Evolutionary conservation across 805 yeast genomes (phyloP), one percentile per base, ranked within the genome.

Genomic region (Wickerhamiella galacta): DNA sequence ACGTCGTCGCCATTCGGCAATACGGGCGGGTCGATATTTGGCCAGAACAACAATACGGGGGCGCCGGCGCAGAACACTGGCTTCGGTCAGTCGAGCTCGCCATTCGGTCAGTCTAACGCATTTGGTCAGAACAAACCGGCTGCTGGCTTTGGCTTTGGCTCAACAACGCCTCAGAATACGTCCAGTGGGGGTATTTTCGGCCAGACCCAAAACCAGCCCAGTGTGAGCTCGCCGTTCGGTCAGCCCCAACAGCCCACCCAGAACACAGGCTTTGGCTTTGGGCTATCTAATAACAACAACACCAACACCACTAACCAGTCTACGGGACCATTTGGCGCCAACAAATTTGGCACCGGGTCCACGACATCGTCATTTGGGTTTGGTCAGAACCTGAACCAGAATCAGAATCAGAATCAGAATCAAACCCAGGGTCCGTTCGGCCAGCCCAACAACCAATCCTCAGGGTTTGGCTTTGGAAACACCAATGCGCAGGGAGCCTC

Each of bases 91-190:
- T n/a, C 24, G 4, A 27, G 32, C 19, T 26, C 34, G 4, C 16
- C 16, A 9, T 41, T 39, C 28, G 48, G 49, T 23, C 33, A 32
- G 23, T 30, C 26, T 25, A 32, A 31, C 17, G 19, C 29, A 12
- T 23, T 33, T 27, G 39, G 37, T 9, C 17, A 23, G 22, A 35
- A 21, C 28, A 31, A 26, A 39, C 38, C 25, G 16, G 28, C 31
- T 11, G 14, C 16, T 62, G 37, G 63, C 61, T 19, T 43, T 59
- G 33, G 64, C 61, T 50, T 63, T 65, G 12, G 50, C 45, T 30
- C 36, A 17, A 31, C 46, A 3, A 30, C 30, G 15, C 25, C 40
- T 41, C 18, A 30, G 4, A 25, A 34, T n/a, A 22, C 40, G n/a
- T 38, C 39, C 5, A 37, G 46, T 3, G 52, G 51, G 7, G 42